phyloP scores from a whole-genome alignment of 2,329 filamentous ascomycete genomes.

The Chaetomiaceae sp. region DNA sequence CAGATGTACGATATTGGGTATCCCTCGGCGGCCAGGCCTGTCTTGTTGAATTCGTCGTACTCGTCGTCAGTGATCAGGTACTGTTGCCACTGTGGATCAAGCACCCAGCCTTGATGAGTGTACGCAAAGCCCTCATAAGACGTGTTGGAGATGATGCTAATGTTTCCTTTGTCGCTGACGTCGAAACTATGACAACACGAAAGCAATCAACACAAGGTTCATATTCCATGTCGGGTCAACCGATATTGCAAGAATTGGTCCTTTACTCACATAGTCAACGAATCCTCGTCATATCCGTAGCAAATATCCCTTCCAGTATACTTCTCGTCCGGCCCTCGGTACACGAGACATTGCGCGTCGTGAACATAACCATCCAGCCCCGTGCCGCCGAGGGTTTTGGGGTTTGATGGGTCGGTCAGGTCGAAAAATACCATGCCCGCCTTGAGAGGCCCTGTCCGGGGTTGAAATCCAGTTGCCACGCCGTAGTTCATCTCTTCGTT shows the following conservation, averaged over 20 bases:
- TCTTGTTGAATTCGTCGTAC: slow-evolving; percentile 43
- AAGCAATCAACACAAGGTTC: too few species aligned
- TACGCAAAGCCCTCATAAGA: slow-evolving; percentile 53
- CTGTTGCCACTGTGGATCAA: slow-evolving; percentile 41
- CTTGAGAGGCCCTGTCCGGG: slow-evolving; percentile 35
- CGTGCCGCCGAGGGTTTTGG: slow-evolving; percentile 49
- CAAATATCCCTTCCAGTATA: slow-evolving; percentile 46
- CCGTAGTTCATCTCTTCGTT: slow-evolving; percentile 46
- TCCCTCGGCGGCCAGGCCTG: slow-evolving; percentile 37
- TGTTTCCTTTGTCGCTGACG: slow-evolving; percentile 44
- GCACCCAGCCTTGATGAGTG: slow-evolving; percentile 53
- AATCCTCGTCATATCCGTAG: slow-evolving; percentile 51
- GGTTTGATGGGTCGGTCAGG: slow-evolving; percentile 49
- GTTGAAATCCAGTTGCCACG: slow-evolving; percentile 40
- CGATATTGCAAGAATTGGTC: too few species aligned
- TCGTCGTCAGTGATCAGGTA: slow-evolving; percentile 48
- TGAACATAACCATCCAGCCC: slow-evolving; percentile 54
- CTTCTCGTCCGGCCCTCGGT: slow-evolving; percentile 43
- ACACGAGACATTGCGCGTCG: slow-evolving; percentile 55
- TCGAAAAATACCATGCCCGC: slow-evolving; percentile 52
- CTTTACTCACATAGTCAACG: slow-evolving; percentile 38
- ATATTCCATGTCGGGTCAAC: too few species aligned
- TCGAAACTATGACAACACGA: slow-evolving; percentile 43
- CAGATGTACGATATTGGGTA: slow-evolving; percentile 47
- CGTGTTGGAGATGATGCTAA: slow-evolving; percentile 47